These are phyloP conservation scores for Trichoderma guizhouense DNA, from an alignment of 2,329 filamentous ascomycete genomes.

Conservation along the genomic window DNA sequence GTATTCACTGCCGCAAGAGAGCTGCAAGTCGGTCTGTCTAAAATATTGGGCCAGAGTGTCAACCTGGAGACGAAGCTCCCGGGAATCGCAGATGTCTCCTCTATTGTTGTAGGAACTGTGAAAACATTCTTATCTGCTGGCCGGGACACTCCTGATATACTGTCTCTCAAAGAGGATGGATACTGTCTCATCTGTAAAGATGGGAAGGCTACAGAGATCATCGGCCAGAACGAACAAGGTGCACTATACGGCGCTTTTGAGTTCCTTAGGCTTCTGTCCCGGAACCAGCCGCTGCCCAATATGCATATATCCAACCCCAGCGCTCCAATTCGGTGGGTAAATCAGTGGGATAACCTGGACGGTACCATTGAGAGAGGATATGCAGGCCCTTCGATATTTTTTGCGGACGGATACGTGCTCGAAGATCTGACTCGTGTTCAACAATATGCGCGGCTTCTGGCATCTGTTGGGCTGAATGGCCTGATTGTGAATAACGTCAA, in stretches of 20 bases:
- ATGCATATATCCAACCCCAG: background rate
- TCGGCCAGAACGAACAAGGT: background rate
- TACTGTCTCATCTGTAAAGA: background rate
- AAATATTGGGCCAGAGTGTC: background rate
- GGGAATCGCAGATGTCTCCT: background rate
- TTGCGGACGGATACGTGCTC: background rate
- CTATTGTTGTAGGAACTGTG: background rate
- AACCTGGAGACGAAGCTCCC: background rate
- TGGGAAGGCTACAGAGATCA: background rate
- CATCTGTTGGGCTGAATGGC: background rate
- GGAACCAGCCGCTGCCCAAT: background rate
- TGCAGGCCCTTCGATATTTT: background rate
- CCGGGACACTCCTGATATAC: background rate
- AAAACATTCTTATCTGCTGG: background rate
- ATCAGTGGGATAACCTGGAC: background rate
- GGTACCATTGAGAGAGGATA: background rate
- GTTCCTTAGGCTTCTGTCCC: background rate
- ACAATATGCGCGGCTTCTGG: background rate
- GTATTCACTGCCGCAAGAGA: background rate
- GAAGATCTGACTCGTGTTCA: background rate
- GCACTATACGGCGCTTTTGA: conserved; percentile 6
- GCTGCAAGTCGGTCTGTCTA: background rate
- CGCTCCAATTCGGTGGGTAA: background rate
- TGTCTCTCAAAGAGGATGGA: background rate
- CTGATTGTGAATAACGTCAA: background rate